Evolutionary conservation across 2,329 filamentous ascomycete genomes (phyloP).

Genomic region (Fusarium camptoceras): DNA sequence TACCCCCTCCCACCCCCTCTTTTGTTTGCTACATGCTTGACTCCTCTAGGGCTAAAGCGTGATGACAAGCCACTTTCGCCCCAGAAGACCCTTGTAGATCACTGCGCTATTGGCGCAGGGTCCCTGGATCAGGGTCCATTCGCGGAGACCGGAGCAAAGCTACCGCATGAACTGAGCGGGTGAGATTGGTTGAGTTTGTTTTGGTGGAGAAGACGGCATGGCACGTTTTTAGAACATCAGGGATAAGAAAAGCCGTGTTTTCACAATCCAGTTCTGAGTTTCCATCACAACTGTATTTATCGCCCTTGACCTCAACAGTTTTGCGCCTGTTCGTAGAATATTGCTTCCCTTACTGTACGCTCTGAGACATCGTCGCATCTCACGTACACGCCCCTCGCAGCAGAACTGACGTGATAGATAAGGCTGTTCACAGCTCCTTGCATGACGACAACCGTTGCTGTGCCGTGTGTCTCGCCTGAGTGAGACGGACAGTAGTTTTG

Average conservation of each 20-base stretch:
- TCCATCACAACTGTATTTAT: not conserved
- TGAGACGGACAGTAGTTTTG: not conserved
- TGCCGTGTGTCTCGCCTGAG: not conserved
- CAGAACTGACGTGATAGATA: not conserved
- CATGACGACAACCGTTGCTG: not conserved
- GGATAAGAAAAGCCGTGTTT: not conserved
- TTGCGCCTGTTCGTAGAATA: not conserved
- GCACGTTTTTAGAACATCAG: not conserved
- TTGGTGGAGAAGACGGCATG: not conserved
- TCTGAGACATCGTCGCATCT: not conserved
- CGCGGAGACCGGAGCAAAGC: conserved; percentile 20
- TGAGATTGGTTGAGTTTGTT: not conserved
- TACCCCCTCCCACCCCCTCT: conserved; percentile 7
- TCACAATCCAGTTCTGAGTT: not conserved
- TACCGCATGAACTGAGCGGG: not conserved
- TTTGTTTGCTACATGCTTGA: no score
- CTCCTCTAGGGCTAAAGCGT: not conserved
- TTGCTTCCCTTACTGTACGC: not conserved
- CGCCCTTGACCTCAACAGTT: not conserved
- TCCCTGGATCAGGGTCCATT: conserved; percentile 28
- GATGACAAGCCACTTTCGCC: not conserved
- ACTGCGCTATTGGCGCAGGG: conserved; percentile 11
- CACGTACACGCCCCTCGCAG: not conserved
- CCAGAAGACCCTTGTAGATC: conserved; percentile 19
- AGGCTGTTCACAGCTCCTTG: not conserved